Conservation (phyloP, 805 yeast genomes). For the Vanderwaltozyma tropicalis region DNA sequence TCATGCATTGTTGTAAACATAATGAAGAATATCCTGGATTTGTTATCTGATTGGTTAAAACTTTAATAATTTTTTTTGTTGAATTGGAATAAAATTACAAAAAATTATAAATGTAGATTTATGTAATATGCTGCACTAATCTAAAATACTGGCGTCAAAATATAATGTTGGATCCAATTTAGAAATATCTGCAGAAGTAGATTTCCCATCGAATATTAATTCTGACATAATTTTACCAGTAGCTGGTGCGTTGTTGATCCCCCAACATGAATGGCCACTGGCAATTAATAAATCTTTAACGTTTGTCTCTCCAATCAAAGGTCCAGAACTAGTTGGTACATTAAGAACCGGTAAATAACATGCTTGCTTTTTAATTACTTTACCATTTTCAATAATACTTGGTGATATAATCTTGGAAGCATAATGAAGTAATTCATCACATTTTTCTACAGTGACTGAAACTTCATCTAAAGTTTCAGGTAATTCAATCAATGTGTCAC, state of each 20-base stretch:
- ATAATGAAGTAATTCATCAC: conserved; percentile 75
- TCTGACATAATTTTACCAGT: conserved; percentile 93
- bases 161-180: conserved; percentile 79
- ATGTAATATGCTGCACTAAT: too few relatives aligned
- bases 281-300: conserved; percentile 71
- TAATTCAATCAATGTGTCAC: conserved; percentile 78
- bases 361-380: conserved; percentile 76
- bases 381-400: conserved; percentile 54
- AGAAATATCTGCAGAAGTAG: conserved; percentile 63
- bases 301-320: conserved; percentile 87
- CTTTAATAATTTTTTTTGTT: too few relatives aligned
- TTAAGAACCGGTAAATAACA: conserved; percentile 92
- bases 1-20: too few relatives aligned
- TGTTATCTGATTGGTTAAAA: too few relatives aligned
- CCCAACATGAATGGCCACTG: conserved; percentile 97
- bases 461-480: conserved; percentile 95
- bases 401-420: conserved; percentile 63
- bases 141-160: conserved; percentile 52
- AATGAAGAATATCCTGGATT: too few relatives aligned
- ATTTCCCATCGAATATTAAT: conserved; percentile 72
- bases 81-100: too few relatives aligned
- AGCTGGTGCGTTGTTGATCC: conserved; percentile 94
- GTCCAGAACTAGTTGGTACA: conserved; percentile 87
- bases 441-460: conserved; percentile 73
- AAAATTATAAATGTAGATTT: too few relatives aligned